phyloP scores from a whole-genome alignment of 805 yeast genomes.

The Teunomyces tritomae region DNA sequence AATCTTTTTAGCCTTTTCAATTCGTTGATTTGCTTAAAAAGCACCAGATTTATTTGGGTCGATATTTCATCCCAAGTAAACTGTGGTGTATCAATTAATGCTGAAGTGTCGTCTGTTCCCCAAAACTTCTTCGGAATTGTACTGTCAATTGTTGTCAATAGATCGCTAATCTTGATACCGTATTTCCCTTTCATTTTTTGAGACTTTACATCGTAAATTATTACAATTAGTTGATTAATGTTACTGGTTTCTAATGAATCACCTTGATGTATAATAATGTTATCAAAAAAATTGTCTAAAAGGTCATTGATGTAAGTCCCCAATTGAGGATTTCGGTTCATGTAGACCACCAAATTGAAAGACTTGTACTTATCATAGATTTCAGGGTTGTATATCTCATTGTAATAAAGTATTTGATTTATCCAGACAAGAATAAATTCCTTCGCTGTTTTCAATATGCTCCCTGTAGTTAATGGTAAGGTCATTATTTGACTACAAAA shows the following conservation, averaged over 20 bases:
- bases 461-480: slow-evolving; percentile 21
- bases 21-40: slow-evolving; percentile 33
- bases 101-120: slow-evolving; percentile 6
- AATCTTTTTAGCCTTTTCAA: slow-evolving; percentile 17
- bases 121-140: slow-evolving; percentile 4
- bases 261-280: neutral
- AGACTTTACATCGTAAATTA: slow-evolving; percentile 32
- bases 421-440: slow-evolving; percentile 52
- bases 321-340: slow-evolving; percentile 48
- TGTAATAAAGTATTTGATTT: slow-evolving; percentile 54
- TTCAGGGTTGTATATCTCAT: slow-evolving; percentile 51
- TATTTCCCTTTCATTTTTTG: slow-evolving; percentile 38
- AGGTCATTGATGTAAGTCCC: slow-evolving; percentile 41
- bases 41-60: slow-evolving; percentile 26
- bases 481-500: neutral
- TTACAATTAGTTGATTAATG: slow-evolving; percentile 33
- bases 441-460: slow-evolving; percentile 33
- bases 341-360: slow-evolving; percentile 42
- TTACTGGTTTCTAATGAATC: neutral
- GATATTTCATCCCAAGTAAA: slow-evolving; percentile 34
- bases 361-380: slow-evolving; percentile 45
- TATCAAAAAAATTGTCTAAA: slow-evolving; percentile 24
- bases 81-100: slow-evolving; percentile 19
- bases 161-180: slow-evolving; percentile 31
- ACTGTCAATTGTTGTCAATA: slow-evolving; percentile 20